These are phyloP conservation scores for Phytophthora idaei DNA, from an alignment of 352 stramenopile species.

Conservation along the genomic window DNA sequence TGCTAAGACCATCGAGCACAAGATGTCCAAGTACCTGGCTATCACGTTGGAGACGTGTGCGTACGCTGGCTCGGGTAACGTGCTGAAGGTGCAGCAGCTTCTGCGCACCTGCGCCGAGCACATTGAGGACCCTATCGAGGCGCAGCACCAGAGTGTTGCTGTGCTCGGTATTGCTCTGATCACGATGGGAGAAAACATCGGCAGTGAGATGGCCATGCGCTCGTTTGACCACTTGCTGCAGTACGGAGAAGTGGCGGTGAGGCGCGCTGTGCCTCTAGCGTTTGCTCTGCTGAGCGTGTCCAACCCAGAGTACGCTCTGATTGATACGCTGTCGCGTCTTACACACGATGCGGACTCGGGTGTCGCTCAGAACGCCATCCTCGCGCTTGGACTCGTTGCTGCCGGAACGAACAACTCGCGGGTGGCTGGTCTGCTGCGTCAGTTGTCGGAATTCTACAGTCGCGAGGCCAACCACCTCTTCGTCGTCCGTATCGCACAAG, in stretches of 20 bases:
- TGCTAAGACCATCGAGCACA: slow-evolving; percentile 98
- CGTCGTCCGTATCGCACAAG: slow-evolving; percentile 98
- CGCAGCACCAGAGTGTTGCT: slow-evolving; percentile 93
- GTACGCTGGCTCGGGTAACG: slow-evolving; percentile 98
- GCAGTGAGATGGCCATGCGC: slow-evolving; percentile 98
- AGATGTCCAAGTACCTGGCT: slow-evolving; percentile 96
- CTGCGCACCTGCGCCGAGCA: slow-evolving; percentile 98
- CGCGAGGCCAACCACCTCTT: slow-evolving; percentile 98
- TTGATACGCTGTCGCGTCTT: slow-evolving; percentile 98
- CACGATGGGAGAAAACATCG: slow-evolving; percentile 97
- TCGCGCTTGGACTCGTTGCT: slow-evolving; percentile 96
- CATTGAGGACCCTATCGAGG: slow-evolving; percentile 80
- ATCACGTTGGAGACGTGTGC: slow-evolving; percentile 98
- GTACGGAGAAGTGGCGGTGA: slow-evolving; percentile 98
- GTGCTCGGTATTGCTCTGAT: slow-evolving; percentile 98
- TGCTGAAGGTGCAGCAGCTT: slow-evolving; percentile 98
- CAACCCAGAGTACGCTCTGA: slow-evolving; percentile 96
- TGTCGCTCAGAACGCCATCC: slow-evolving; percentile 97
- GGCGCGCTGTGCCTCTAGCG: slow-evolving; percentile 96
- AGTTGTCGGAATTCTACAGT: slow-evolving; percentile 98
- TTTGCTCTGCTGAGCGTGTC: slow-evolving; percentile 97
- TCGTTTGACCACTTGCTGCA: slow-evolving; percentile 99
- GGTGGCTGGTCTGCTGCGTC: slow-evolving; percentile 96
- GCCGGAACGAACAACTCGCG: slow-evolving; percentile 99
- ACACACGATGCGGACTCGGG: slow-evolving; percentile 98